Evolutionary conservation across 2,329 filamentous ascomycete genomes (phyloP).

Genomic region (Pestalotiopsis sp.): DNA sequence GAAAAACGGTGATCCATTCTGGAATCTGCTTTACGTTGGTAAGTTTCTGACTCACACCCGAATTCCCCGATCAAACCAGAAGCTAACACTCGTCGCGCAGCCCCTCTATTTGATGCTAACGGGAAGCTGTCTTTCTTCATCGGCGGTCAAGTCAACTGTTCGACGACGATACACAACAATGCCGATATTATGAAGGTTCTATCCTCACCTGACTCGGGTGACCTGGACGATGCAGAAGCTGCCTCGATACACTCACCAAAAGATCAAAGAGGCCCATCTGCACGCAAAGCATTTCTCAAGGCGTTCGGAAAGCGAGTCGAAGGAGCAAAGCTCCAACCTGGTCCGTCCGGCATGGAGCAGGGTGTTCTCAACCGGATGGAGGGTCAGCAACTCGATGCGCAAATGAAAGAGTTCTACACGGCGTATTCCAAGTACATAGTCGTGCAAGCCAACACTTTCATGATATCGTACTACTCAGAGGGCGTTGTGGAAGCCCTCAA

Average conservation of each 20-base stretch:
- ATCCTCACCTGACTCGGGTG: constrained; percentile 23
- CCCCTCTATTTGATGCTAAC: constrained; percentile 39
- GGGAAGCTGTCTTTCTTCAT: constrained; percentile 43
- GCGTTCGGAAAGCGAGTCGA: constrained; percentile 9
- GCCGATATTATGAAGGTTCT: constrained; percentile 43
- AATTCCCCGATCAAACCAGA: too few species aligned
- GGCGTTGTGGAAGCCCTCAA: constrained; percentile 26
- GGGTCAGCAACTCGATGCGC: constrained; percentile 24
- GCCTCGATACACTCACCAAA: background rate
- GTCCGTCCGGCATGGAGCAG: constrained; percentile 26
- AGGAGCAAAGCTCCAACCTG: background rate
- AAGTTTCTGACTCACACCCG: background rate
- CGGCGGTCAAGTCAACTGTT: constrained; percentile 48
- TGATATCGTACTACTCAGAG: constrained; percentile 28
- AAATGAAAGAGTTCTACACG: constrained; percentile 31
- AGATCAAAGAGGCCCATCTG: background rate
- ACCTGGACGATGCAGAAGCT: background rate
- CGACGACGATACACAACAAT: constrained; percentile 43
- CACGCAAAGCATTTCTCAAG: constrained; percentile 12
- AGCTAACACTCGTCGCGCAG: constrained; percentile 26
- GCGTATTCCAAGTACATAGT: constrained; percentile 31
- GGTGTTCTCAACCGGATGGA: constrained; percentile 27
- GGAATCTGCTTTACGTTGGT: constrained; percentile 36
- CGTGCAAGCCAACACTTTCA: constrained; percentile 23
- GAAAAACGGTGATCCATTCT: constrained; percentile 53